Conservation (phyloP, 306 rosid genomes). For the Styphnolobium japonicum region DNA sequence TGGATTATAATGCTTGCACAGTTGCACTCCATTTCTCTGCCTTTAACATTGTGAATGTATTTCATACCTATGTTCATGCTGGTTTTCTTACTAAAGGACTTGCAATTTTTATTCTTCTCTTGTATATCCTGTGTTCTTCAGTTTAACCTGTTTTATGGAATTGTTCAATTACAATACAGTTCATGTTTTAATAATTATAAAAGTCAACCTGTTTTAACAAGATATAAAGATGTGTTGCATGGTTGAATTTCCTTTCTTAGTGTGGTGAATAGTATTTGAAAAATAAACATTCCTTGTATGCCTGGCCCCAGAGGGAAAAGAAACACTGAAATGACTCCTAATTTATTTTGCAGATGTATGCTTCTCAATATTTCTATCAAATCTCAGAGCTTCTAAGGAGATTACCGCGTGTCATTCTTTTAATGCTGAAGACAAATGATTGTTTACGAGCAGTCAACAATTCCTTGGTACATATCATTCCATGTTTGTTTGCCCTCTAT, state of each 20-base stretch:
- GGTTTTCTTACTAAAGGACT: conserved; percentile 12
- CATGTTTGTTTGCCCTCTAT: conserved; percentile 16
- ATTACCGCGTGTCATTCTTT: conserved; percentile 86
- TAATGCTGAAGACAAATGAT: conserved; percentile 98
- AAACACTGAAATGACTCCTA: conserved; percentile 20
- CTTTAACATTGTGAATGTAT: conserved; percentile 6
- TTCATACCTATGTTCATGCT: conserved; percentile 2
- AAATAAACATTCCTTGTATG: background rate
- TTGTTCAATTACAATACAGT: conserved; percentile 11
- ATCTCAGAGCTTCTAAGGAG: conserved; percentile 92
- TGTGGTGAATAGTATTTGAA: background rate
- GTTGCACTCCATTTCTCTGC: conserved; percentile 17
- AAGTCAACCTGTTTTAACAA: background rate
- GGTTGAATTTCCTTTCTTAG: conserved; percentile 13
- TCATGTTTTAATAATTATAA: conserved; percentile 7
- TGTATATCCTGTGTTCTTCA: background rate
- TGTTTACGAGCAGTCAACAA: conserved; percentile 91
- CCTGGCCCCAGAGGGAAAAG: conserved; percentile 19
- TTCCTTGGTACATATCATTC: conserved; percentile 58
- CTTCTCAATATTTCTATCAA: conserved; percentile 84
- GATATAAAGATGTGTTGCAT: background rate
- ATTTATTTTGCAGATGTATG: conserved; percentile 73
- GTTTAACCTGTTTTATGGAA: conserved; percentile 15
- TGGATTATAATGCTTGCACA: conserved; percentile 13
- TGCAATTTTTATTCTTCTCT: conserved; percentile 10